Base-by-base conservation (phyloP, 129 eudicot species). In the Deinandra increscens region DNA sequence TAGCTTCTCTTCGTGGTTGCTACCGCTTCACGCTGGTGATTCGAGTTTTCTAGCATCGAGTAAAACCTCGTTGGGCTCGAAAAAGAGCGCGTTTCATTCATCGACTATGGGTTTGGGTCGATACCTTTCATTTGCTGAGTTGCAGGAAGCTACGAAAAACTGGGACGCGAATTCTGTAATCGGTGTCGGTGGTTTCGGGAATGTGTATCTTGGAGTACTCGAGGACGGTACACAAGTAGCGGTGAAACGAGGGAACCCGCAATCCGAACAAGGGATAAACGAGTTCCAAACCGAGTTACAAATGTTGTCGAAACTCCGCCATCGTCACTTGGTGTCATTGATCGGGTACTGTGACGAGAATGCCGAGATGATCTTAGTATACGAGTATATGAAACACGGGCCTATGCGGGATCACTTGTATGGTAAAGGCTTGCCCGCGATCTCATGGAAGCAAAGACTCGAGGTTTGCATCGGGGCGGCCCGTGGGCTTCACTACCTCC, bases 291-390 rank as follows among this genome's bases (percentile, higher is more conserved):
- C 98, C 0, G 98, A 93, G 81, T 79, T 93, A 13, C 95, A 89
- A 43, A 89, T 93, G 95, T 49, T 93, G 36, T 93, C 97, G 4
- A 93, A 93, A 61, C 95, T 93, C n/a, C 84, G 98, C 7, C 98
- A 93, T 43, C 95, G 96, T 43, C 98, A 89, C 33, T 74, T 92
- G 70, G 98, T 92, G 58, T 92, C 98, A 0, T 72, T 92, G 37
- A 89, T 92, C n/a, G 96, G 98, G 13, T 89, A 89, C 29, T 92
- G 98, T 69, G 98, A 92, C 19, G 97, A 93, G 42, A 87, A 93
- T 33, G 5, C 79, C 0, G 98, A 93, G 78, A 93, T 93, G 98
- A 93, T 93, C 4, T 58, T 93, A 33, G 98, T 93, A 15, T 93
- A 93, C 44, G 98, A 93, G 80, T 93, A 9, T 83, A 89, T 93